Evolutionary conservation across 2,329 filamentous ascomycete genomes (phyloP).

Genomic region (Tolypocladium tundrense): DNA sequence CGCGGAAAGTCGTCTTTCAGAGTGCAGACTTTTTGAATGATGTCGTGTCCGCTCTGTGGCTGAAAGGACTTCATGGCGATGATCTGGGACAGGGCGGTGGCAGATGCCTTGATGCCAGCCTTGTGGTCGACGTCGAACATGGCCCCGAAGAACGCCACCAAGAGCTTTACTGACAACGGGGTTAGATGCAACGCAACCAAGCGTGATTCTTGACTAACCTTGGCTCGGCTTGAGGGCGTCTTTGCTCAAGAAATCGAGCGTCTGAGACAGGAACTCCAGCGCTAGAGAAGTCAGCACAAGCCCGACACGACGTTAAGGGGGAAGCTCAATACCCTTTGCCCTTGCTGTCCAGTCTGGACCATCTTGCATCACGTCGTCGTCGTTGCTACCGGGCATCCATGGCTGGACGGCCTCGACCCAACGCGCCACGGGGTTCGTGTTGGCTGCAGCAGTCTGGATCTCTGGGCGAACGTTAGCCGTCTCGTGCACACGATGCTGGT

Average conservation of each 20-base stretch:
- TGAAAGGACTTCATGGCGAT: conserved; percentile 41
- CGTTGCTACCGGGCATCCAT: conserved; percentile 38
- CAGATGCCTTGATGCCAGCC: conserved; percentile 45
- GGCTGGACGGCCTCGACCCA: conserved; percentile 46
- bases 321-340: conserved; percentile 31
- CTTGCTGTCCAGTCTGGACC: conserved; percentile 42
- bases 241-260: conserved; percentile 36
- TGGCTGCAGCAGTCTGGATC: conserved; percentile 32
- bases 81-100: conserved; percentile 40
- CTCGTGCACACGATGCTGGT: too few relatives aligned
- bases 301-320: not conserved
- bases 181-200: not conserved
- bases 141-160: conserved; percentile 45
- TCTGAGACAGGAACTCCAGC: conserved; percentile 45
- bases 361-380: conserved; percentile 24
- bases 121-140: conserved; percentile 51
- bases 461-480: conserved; percentile 18
- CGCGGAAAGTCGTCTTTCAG: conserved; percentile 47
- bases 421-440: conserved; percentile 36
- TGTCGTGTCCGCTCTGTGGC: conserved; percentile 33
- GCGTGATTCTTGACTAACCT: conserved; percentile 18
- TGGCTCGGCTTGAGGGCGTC: conserved; percentile 39
- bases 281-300: conserved; percentile 23
- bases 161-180: conserved; percentile 25
- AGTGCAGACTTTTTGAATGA: conserved; percentile 37